These are phyloP conservation scores for Capsicum chinense DNA, from an alignment of 257 asterid genomes.

Conservation along the genomic window DNA sequence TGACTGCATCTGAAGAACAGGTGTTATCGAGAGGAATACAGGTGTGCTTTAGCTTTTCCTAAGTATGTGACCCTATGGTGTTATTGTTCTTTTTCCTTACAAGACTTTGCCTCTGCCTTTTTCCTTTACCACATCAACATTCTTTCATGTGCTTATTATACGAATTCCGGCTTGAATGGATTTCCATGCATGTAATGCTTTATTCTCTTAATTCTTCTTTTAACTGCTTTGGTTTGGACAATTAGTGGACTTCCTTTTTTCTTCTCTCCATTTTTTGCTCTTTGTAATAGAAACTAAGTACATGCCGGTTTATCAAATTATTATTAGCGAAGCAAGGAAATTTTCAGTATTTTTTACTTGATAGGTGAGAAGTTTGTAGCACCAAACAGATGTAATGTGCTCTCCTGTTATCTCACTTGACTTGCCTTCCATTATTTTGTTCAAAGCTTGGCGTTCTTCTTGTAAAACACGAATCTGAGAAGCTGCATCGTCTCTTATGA, in stretches of 20 bases:
- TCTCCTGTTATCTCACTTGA: background rate
- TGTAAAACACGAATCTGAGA: background rate
- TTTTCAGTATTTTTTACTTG: background rate
- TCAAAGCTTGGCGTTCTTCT: background rate
- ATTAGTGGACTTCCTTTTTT: background rate
- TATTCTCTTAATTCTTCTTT: background rate
- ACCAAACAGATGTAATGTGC: background rate
- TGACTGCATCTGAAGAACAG: conserved; percentile 84
- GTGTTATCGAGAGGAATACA: conserved; percentile 82
- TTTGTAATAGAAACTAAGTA: background rate
- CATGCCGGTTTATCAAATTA: conserved; percentile 10
- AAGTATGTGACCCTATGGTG: background rate
- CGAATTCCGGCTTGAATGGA: background rate
- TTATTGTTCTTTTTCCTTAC: conserved; percentile 15
- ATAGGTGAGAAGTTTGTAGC: background rate
- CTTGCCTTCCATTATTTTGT: background rate
- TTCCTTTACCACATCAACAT: conserved; percentile 14
- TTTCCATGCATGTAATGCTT: background rate
- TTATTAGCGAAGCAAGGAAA: background rate
- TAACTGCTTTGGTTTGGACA: background rate
- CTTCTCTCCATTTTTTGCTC: background rate
- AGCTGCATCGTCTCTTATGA: background rate
- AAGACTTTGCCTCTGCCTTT: background rate
- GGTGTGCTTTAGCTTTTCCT: conserved; percentile 56
- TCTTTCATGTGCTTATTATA: conserved; percentile 1